Percentiles rank a stretch among this genome's conserved stretches.
phyloP scores from a whole-genome alignment of 2,329 filamentous ascomycete species.

The Triangularia verruculosa region DNA sequence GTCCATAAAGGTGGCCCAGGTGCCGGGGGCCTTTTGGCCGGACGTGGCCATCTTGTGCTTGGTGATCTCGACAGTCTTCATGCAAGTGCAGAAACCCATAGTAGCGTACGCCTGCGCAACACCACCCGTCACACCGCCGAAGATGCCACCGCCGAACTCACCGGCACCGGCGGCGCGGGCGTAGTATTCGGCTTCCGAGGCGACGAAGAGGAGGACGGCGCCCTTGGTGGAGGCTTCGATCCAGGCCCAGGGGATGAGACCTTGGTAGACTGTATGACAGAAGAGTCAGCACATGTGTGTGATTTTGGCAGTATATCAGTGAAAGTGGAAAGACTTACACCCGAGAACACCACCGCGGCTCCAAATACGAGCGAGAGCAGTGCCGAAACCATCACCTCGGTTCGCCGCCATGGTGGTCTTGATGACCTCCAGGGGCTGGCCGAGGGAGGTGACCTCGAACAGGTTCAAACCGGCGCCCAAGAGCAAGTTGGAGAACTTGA shows the following conservation, averaged over 20 bases:
- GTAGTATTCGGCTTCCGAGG: constrained; percentile 96
- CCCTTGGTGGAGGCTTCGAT: constrained; percentile 99
- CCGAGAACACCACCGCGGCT: constrained; percentile 86
- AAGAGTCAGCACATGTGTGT: constrained; percentile 26
- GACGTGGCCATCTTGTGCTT: constrained; percentile 88
- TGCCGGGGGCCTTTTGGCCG: constrained; percentile 82
- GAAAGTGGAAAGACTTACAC: constrained; percentile 62
- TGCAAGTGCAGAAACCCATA: constrained; percentile 99
- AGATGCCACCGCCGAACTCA: constrained; percentile 85
- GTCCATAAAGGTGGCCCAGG: constrained; percentile 92
- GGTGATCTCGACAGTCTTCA: constrained; percentile 99
- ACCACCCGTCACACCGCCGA: constrained; percentile 88
- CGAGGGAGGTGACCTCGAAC: constrained; percentile 74
- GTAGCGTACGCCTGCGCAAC: constrained; percentile 97
- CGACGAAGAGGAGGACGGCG: constrained; percentile 97
- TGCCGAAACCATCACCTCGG: constrained; percentile 79
- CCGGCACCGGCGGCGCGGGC: constrained; percentile 78
- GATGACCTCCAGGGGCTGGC: constrained; percentile 90
- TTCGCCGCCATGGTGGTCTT: constrained; percentile 99
- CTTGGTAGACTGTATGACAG: constrained; percentile 87
- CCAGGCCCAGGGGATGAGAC: constrained; percentile 99
- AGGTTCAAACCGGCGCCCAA: constrained; percentile 91
- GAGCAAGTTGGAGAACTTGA: constrained; percentile 99
- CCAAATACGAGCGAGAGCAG: constrained; percentile 86
- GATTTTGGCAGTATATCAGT: background rate